Conservation (phyloP, 176 grass and related monocot species). For the Pharus latifolius region DNA sequence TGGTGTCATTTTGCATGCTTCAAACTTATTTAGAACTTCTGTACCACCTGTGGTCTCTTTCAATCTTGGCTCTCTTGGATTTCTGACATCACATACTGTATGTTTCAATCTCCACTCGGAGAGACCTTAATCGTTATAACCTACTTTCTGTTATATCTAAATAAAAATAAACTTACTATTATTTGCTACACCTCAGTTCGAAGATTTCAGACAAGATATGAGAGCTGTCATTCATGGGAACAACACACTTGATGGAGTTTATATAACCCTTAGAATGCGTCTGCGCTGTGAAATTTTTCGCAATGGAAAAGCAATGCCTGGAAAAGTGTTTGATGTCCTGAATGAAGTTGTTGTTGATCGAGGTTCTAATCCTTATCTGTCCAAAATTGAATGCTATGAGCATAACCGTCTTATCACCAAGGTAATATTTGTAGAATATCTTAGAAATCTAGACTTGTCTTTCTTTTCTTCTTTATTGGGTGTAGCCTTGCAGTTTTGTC, state of each 20-base stretch:
- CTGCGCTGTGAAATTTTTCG: constrained; percentile 85
- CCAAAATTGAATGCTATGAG: constrained; percentile 98
- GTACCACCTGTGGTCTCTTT: constrained; percentile 96
- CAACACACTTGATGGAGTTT: constrained; percentile 80
- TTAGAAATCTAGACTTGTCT: background rate
- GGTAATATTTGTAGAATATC: constrained; percentile 34
- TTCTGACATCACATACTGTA: constrained; percentile 95
- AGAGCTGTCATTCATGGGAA: constrained; percentile 93
- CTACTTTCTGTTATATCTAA: constrained; percentile 15
- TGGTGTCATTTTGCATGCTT: constrained; percentile 94
- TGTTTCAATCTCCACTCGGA: constrained; percentile 9
- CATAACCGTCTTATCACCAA: constrained; percentile 96
- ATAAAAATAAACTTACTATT: constrained; percentile 8
- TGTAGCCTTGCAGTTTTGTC: background rate
- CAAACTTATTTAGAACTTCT: constrained; percentile 88
- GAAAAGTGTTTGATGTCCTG: constrained; percentile 94
- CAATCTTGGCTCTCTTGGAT: constrained; percentile 97
- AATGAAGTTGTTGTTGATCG: constrained; percentile 98
- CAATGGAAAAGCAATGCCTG: constrained; percentile 88
- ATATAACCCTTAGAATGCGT: constrained; percentile 99
- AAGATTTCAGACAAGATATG: constrained; percentile 81
- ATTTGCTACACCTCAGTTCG: constrained; percentile 51
- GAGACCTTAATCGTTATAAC: constrained; percentile 15
- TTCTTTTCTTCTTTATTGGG: background rate
- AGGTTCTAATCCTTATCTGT: constrained; percentile 96